A percentile compares a stretch with the other conserved stretches of the same genome.
These are phyloP conservation scores for Xylaria sp. DNA, from an alignment of 2,329 filamentous ascomycete species.

Conservation along the genomic window DNA sequence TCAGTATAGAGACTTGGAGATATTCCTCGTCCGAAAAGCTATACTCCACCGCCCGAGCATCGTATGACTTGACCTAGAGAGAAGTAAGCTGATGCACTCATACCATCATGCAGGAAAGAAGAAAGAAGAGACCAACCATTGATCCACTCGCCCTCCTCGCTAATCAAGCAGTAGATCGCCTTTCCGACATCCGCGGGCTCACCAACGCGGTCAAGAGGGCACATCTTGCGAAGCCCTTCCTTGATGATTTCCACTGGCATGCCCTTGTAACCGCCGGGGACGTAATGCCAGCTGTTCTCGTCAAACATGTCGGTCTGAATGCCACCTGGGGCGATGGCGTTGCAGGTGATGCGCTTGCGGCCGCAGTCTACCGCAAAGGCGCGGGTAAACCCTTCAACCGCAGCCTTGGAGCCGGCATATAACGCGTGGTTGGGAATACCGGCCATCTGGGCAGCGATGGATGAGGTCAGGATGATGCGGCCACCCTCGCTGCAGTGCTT, in stretches of 20 bases:
- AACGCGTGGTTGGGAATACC: constrained; percentile 76
- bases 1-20: constrained; percentile 5
- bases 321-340: constrained; percentile 76
- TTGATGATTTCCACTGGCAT: constrained; percentile 65
- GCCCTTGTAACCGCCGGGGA: constrained; percentile 63
- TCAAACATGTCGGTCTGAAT: constrained; percentile 84
- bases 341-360: constrained; percentile 73
- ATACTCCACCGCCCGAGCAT: constrained; percentile 49
- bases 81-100: constrained; percentile 24
- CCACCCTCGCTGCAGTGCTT: constrained; percentile 76
- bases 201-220: constrained; percentile 68
- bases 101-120: not conserved
- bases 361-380: constrained; percentile 78
- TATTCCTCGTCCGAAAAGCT: constrained; percentile 14
- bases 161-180: constrained; percentile 65
- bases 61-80: constrained; percentile 49
- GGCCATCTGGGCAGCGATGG: constrained; percentile 72
- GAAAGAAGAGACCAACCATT: constrained; percentile 60
- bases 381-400: constrained; percentile 77
- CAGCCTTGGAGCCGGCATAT: constrained; percentile 78
- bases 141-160: constrained; percentile 70
- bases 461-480: constrained; percentile 77
- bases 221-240: constrained; percentile 63
- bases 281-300: constrained; percentile 73
- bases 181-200: constrained; percentile 68